Evolutionary conservation across 2,329 filamentous ascomycete species (phyloP), one percentile per base, ranked within the genome.

Genomic region (Gaeumannomyces sp.): DNA sequence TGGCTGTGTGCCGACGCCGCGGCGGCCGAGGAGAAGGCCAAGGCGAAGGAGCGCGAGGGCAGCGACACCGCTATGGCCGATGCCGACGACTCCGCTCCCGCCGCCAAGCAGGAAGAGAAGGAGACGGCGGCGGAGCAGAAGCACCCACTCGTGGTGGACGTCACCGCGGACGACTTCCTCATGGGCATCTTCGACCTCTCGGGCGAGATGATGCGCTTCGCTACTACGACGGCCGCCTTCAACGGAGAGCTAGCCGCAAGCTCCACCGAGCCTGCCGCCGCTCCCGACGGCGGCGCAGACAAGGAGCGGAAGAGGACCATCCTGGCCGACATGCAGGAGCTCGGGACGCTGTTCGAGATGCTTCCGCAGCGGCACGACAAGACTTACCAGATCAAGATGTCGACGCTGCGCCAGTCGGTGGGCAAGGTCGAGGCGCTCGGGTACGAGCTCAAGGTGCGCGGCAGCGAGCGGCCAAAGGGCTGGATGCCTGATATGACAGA

Each of bases 141-240:
- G 0, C 82, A 81, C 1, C 27, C 62, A 7, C 25, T 25, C 65
- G 62, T n/a, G 10, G 83, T 97, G 2, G 71, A 81, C 0, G 80
- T 97, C 27, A 92, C 90, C 1, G 83, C 88, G 31, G 87, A 94
- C 64, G 95, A 99, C 76, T 98, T 97, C 74, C 78, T 97, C 65
- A 89, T 95, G 68, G 95, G 94, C 11, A 78, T 99, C 2, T 97
- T 97, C 72, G 95, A 99, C 75, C 85, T 98, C 70, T 93, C 93
- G 1, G 95, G 95, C 56, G 95, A 99, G 79, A 83, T 98, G 80
- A 99, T 99, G 95, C 86, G 93, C 35, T 98, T 97, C 76, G 93
- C 92, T 0, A 95, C 97, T 62, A 93, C 93, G 7, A 87, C 88
- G 31, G 90, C 96, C 74, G 93, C 93, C 1, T 90, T 93, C 6